Evolutionary conservation across 768 basidiomycete species (phyloP).

Genomic region (Cystofilobasidium bisporidii): DNA sequence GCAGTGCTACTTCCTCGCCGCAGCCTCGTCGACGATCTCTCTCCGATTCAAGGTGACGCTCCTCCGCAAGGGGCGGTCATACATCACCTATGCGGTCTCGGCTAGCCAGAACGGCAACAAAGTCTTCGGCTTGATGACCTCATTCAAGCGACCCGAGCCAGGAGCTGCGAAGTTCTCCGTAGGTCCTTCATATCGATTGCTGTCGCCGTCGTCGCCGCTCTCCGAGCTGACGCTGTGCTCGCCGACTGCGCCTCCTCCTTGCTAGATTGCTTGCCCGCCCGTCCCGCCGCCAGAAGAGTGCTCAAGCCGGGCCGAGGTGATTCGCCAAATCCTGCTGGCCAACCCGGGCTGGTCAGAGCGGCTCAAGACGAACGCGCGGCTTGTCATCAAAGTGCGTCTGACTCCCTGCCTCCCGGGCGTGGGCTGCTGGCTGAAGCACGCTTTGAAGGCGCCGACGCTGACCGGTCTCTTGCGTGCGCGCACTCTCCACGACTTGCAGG

Average conservation of each 20-base stretch:
- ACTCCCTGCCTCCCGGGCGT: too few species aligned
- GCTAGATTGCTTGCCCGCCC: conserved; percentile 28
- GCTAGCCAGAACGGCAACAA: conserved; percentile 36
- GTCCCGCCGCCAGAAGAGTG: conserved; percentile 35
- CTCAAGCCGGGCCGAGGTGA: conserved; percentile 35
- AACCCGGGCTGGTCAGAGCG: not conserved
- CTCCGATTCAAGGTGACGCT: conserved; percentile 37
- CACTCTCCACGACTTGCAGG: too few species aligned
- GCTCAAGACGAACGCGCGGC: not conserved
- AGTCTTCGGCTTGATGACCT: conserved; percentile 37
- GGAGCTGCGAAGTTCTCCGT: not conserved
- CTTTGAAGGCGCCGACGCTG: too few species aligned
- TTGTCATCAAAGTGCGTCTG: not conserved
- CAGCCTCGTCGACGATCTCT: conserved; percentile 26
- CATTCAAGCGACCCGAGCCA: conserved; percentile 34
- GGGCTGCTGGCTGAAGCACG: too few species aligned
- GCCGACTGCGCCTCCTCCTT: conserved; percentile 14
- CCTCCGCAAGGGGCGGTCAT: conserved; percentile 36
- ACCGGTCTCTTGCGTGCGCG: too few species aligned
- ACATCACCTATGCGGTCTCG: conserved; percentile 30
- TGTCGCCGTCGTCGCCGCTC: not conserved
- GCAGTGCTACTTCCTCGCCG: conserved; percentile 25
- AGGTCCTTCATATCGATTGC: too few species aligned
- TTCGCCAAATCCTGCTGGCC: conserved; percentile 32
- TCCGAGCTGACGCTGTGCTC: not conserved